Evolutionary conservation across 2,329 filamentous ascomycete genomes (phyloP), one percentile per base, ranked within the genome.

Genomic region (Fusarium poae): DNA sequence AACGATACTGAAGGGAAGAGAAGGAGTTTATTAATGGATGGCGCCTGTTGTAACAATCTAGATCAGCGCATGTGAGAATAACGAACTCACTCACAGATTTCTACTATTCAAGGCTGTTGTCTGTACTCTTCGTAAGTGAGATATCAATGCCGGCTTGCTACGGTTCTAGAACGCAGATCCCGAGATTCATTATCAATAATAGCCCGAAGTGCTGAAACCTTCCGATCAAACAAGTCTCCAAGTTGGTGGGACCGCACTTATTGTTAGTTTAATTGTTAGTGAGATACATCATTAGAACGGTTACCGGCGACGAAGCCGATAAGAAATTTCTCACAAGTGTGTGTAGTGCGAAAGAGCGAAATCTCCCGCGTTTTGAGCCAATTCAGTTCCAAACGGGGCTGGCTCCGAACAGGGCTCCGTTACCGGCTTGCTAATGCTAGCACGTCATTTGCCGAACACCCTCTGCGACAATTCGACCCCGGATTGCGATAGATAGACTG

Each of bases 371-470:
- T 40, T 51, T 48, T 45, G 35, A 6, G 18, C 12, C 49, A 50
- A 39, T 25, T 32, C 18, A 13, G n/a, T 20, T 20, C n/a, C n/a
- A n/a, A n/a, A 39, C 55, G 67, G 67, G 54, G 12, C 42, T 29
- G 15, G 29, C 49, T 60, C 67, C 67, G 67, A 62, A 59, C 37
- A 52, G 60, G 51, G 11, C 64, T 70, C 73, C 73, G 73, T 65
- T 73, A 74, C 69, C 73, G 71, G 70, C 73, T 75, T 71, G 60
- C 70, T 75, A 70, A 75, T 75, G 54, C 67, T 49, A 75, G 73
- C 73, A 75, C 73, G 73, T 71, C 73, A 75, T 75, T 75, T 73
- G 71, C 64, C 61, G 51, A 57, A 30, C 49, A 46, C 62, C 52
- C 62, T 72, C 68, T 58, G 70, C 64, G 71, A 65, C 42, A 69